Evolutionary conservation across 2,329 filamentous ascomycete genomes (phyloP).

Genomic region (Pezicula radicicola): DNA sequence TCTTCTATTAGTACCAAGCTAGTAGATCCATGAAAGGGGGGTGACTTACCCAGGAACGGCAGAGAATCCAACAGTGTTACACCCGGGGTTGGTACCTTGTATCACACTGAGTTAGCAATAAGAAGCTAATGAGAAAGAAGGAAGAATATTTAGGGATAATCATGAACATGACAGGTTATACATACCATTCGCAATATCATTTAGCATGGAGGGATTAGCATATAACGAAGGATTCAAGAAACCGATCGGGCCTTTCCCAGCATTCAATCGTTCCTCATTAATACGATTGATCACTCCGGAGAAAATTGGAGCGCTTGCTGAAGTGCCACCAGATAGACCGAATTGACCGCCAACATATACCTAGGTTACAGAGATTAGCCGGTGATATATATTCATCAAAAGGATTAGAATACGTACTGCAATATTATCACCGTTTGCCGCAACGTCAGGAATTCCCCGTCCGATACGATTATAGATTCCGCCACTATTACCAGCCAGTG

Average conservation of each 20-base stretch:
- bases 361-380: conserved; percentile 1
- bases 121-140: conserved; percentile 11
- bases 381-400: too few relatives aligned
- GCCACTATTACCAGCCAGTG: conserved; percentile 15
- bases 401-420: conserved; percentile 10
- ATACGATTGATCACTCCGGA: conserved; percentile 45
- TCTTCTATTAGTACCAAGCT: conserved; percentile 1
- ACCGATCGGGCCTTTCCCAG: conserved; percentile 44
- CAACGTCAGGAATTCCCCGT: conserved; percentile 39
- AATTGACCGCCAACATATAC: conserved; percentile 11
- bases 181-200: conserved; percentile 14
- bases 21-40: too few relatives aligned
- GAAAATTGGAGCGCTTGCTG: conserved; percentile 45
- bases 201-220: conserved; percentile 28
- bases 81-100: conserved; percentile 26
- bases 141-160: not conserved
- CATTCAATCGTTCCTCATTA: conserved; percentile 45
- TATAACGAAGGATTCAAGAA: conserved; percentile 52
- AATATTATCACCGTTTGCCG: conserved; percentile 22
- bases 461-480: too few relatives aligned
- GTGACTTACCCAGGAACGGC: conserved; percentile 20
- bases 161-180: not conserved
- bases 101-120: conserved; percentile 8
- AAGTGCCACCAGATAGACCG: conserved; percentile 42
- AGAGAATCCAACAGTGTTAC: conserved; percentile 25